Base-by-base conservation (phyloP, 805 yeast species). In the Cyberlindnera meyerae region DNA sequence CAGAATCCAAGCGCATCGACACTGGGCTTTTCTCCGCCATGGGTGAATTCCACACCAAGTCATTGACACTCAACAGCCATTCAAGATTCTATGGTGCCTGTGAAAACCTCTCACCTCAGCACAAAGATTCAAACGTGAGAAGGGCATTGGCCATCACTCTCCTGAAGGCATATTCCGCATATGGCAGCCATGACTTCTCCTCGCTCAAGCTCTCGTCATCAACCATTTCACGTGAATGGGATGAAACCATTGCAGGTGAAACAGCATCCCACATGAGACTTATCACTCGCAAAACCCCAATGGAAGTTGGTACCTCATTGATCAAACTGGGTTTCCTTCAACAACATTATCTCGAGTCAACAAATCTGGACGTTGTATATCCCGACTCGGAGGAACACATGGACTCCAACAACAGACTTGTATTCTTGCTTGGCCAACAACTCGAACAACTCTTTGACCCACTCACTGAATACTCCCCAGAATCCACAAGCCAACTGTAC, bases 361-460 rank as follows among this genome's bases (percentile, higher is more conserved):
- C 73, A 2, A 63, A 80, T 15, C 57, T 88, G 11, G 97, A 90
- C 58, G 82, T 86, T 4, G 69, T 89, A 1, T 89, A 89, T 55
- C 74, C 73, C 38, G 72, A 75, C 42, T 57, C 67, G 11, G 71
- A 68, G 34, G 54, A 49, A 3, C 66, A 71, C 3, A 69, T 76
- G 17, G 85, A 82, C 31, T 64, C 71, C 12, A 90, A 89, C 58
- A 88, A 89, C 52, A 75, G 70, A 40, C 57, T 90, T 15, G 96
- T 88, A 0, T 81, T 71, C 42, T 57, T 82, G 24, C 61, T 90
- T 6, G 97, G 97, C 1, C 80, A 79, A 28, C 97, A 89, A 57
- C 62, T 86, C 28, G 96, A 89, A 45, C 90, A 82, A 48, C 61
- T 90, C 26, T 90, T 90, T 58, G 94, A 90, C 52, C 96, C 97